Evolutionary conservation across 768 basidiomycete species (phyloP), one percentile per base, ranked within the genome.

Genomic region (Boletus tomentosulus): DNA sequence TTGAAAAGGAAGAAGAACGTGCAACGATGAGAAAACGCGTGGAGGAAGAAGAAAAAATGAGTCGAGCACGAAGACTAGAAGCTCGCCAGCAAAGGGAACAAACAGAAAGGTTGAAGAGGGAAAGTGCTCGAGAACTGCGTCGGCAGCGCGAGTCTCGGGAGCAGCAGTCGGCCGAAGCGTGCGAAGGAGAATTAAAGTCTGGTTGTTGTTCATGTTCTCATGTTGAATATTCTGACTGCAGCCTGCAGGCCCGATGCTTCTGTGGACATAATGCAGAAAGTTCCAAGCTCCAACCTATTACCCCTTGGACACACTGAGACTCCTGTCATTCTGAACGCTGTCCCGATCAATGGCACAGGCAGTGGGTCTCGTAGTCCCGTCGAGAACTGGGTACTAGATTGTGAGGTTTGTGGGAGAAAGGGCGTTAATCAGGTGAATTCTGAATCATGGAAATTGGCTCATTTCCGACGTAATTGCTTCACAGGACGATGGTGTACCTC

Each of bases 361-460:
- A 78, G 72, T 55, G 80, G 80, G 16, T 75, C 80, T 11, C 79
- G 78, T 39, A 80, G 79, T 6, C 80, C 83, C 31, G 69, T 72
- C 19, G 87, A 85, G 48, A 81, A 86, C 53, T 95, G 93, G 93
- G 84, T 90, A 53, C 72, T 97, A 24, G 86, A 90, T 63, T 97
- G 93, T 65, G 93, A 96, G 65, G 78, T 96, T 35, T 97, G 93
- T 67, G 77, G 77, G 50, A 80, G 80, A 56, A 76, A 74, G 25
- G 91, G 91, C 9, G 70, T 83, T 52, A 94, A 94, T 61, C 67
- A 86, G 60, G 92, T 92, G 58, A 56, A 83, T 73, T 48, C 22
- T 27, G 51, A 10, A 42, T 33, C 38, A 2, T 31, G 9, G 33
- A n/a, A 38, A 12, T 38, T 38, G 15, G 35, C 11, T n/a, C 22